These are phyloP conservation scores for Penicillium occitanis DNA, from an alignment of 2,329 filamentous ascomycete genomes.

Conservation along the genomic window DNA sequence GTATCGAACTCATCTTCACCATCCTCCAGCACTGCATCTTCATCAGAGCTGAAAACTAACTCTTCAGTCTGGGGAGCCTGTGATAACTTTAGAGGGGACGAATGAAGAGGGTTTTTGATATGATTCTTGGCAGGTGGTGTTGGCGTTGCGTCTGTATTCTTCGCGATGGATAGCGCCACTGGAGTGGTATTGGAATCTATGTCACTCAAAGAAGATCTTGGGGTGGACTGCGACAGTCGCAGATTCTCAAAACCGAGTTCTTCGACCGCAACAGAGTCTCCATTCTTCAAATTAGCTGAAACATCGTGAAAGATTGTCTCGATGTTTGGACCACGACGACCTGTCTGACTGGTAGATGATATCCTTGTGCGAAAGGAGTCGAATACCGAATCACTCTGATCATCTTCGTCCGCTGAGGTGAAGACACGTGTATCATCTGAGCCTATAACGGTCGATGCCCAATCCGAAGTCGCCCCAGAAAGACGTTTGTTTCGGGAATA, in stretches of 20 bases:
- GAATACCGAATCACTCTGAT: conserved; percentile 62
- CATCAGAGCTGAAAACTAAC: not conserved
- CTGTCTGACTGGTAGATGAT: conserved; percentile 54
- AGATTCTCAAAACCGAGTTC: conserved; percentile 51
- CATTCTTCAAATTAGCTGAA: conserved; percentile 36
- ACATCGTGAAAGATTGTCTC: conserved; percentile 64
- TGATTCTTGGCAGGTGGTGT: conserved; percentile 11
- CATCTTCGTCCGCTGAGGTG: conserved; percentile 60
- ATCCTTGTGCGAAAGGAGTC: conserved; percentile 63
- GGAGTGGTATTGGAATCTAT: conserved; percentile 20
- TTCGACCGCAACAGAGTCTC: conserved; percentile 47
- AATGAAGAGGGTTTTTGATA: not conserved
- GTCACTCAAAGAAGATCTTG: conserved; percentile 29
- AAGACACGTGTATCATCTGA: conserved; percentile 61
- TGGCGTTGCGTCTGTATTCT: conserved; percentile 18
- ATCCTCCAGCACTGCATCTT: conserved; percentile 6
- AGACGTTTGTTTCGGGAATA: conserved; percentile 50
- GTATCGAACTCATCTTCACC: conserved; percentile 13
- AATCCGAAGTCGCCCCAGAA: conserved; percentile 59
- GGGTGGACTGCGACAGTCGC: conserved; percentile 35
- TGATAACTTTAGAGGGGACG: conserved; percentile 12
- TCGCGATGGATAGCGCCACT: conserved; percentile 12
- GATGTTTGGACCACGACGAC: conserved; percentile 57
- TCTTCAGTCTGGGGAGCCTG: not conserved
- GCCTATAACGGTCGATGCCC: conserved; percentile 58